Base-by-base conservation (phyloP, 805 yeast species). In the Schwanniomyces yamadae region DNA sequence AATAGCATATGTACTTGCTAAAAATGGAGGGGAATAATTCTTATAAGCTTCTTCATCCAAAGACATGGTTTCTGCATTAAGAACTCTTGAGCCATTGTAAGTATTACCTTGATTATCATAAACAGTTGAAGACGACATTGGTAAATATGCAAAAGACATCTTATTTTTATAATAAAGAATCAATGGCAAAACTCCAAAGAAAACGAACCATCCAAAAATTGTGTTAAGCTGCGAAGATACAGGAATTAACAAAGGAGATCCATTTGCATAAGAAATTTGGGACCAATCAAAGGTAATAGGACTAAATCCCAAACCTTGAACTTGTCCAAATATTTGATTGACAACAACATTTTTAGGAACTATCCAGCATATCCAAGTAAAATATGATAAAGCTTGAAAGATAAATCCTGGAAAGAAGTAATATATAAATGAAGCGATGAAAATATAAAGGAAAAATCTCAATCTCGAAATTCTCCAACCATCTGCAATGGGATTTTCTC, bases 281-380 rank as follows among this genome's bases (percentile, higher is more conserved):
- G 73, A 73, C 87, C 87, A 82, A 57, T 82, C 86, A 18, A 47
- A 45, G 9, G 39, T 76, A 30, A 80, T 54, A 8, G 89, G 89
- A 45, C 80, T 56, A 52, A 80, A 50, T 14, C 86, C 88, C 40
- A 82, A 59, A 10, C 90, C 90, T 11, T 76, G 59, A 7, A 60
- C 42, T 5, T 75, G 65, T 32, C 91, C 91, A 46, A 82, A 82
- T 12, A 83, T 61, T 49, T 78, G 83, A 46, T 78, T 80, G 14
- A 82, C 70, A n/a, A 71, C 69, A 34, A 73, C 73, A 51, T 78
- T 78, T 28, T 77, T 57, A n/a, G 77, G 77, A n/a, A 53, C 68
- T 31, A 79, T 78, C 88, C 89, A 82, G 14, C 82, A 68, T 27
- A 80, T 74, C 69, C 82, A 79, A 4, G 80, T 74, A 49, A 84